Percentiles rank a stretch among this genome's conserved stretches.
These are phyloP conservation scores for Pleurozium schreberi DNA, from an alignment of 225 moss, liverwort and hornwort species.

Conservation along the genomic window DNA sequence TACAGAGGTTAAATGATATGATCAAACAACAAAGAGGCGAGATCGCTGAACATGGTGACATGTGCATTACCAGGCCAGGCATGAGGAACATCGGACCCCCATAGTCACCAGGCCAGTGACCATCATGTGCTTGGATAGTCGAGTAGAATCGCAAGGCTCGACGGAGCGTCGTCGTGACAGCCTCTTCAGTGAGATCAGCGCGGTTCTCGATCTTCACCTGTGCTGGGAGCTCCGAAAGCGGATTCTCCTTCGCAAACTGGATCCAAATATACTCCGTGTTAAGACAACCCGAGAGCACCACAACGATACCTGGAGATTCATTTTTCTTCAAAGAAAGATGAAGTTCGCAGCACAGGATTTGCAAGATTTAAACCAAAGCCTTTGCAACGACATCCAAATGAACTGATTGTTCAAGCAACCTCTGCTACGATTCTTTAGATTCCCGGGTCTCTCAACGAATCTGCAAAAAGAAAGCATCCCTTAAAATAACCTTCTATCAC, in stretches of 20 bases:
- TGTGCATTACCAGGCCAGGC: constrained; percentile 68
- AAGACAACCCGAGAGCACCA: neutral
- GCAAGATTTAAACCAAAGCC: neutral
- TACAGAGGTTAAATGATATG: neutral
- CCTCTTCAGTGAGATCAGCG: constrained; percentile 40
- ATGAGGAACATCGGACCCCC: constrained; percentile 98
- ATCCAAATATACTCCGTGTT: neutral
- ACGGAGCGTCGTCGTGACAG: constrained; percentile 55
- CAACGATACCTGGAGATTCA: neutral
- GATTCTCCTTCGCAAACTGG: constrained; percentile 72
- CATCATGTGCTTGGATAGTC: constrained; percentile 81
- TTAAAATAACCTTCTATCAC: neutral
- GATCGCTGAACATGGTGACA: neutral
- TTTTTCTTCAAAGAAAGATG: neutral
- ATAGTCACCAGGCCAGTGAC: constrained; percentile 95
- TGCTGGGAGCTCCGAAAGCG: constrained; percentile 42
- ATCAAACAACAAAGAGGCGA: neutral
- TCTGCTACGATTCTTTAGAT: neutral
- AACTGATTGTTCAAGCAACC: neutral
- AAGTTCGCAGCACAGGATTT: neutral
- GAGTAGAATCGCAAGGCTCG: constrained; percentile 75
- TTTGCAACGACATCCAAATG: neutral
- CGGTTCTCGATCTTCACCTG: constrained; percentile 30
- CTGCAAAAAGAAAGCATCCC: neutral
- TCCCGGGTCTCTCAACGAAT: neutral